Evolutionary conservation across 2,329 filamentous ascomycete genomes (phyloP), one percentile per base, ranked within the genome.

Genomic region (Sclerotinia trifoliorum): DNA sequence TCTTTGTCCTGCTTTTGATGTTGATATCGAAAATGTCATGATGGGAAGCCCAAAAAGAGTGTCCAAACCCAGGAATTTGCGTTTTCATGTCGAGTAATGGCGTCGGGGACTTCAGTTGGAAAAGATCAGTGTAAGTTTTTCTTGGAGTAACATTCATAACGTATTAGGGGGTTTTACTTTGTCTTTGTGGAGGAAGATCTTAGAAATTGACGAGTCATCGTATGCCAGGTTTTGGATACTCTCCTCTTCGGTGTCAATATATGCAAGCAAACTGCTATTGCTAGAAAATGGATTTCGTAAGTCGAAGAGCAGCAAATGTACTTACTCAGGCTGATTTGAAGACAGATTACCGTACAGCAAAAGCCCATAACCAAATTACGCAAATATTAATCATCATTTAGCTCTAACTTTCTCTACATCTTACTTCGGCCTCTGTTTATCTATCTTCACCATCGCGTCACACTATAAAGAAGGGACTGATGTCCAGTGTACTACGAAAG

Each of bases 271-370:
- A 29, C 26, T 61, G 4, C 10, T 61, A 10, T n/a, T 61, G 26
- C 19, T 61, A n/a, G 42, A 48, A 7, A 32, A 26, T 29, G 39
- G 24, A n/a, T 61, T 61, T 17, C 57, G 57, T 61, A 61, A 61
- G 57, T 48, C 13, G 15, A 5, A 48, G 5, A 32, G 5, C 1
- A n/a, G n/a, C 7, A 48, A n/a, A 8, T 21, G 8, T 17, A 7
- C 10, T 29, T 32, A 32, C 10, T 29, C 17, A 11, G 15, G 19
- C 42, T 61, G 3, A 61, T 32, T 32, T 6, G 21, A n/a, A n/a
- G 19, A 61, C 11, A 61, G 57, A 61, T 48, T 48, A 48, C 57
- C 57, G 57, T 61, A 61, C 32, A 26, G 26, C 11, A 61, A 32
- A n/a, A 11, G 13, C 13, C 8, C 24, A 35, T 35, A 13, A n/a